Evolutionary conservation across 352 stramenopile species (phyloP).

Genomic region (Phytophthora kernoviae): DNA sequence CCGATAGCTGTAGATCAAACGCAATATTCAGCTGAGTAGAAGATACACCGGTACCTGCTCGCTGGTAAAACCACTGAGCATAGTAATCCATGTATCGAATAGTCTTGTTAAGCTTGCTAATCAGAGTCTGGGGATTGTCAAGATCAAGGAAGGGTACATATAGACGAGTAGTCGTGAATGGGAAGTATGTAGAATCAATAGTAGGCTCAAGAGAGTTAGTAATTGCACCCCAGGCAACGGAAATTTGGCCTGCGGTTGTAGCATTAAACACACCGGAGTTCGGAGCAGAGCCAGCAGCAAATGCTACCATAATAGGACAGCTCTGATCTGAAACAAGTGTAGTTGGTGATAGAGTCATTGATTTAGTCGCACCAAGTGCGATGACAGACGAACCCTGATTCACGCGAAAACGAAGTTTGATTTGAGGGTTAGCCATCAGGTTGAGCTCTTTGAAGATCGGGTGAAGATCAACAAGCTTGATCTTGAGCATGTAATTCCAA

Average conservation of each 20-base stretch:
- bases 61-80: neutral
- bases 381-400: neutral
- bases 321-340: neutral
- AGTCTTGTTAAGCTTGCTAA: neutral
- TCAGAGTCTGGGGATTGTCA: neutral
- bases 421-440: constrained; percentile 2
- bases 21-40: neutral
- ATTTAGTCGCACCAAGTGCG: neutral
- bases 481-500: constrained; percentile 7
- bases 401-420: neutral
- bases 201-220: neutral
- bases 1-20: neutral
- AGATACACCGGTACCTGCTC: neutral
- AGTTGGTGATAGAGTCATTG: neutral
- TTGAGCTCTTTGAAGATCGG: constrained; percentile 2
- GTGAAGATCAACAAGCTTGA: neutral
- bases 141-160: neutral
- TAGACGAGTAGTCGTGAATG: neutral
- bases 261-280: neutral
- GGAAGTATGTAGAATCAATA: neutral
- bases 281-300: neutral
- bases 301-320: neutral
- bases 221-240: neutral
- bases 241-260: neutral
- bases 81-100: neutral